Base-by-base conservation (phyloP, 2,329 filamentous ascomycete genomes). In the Penicillium sp. region DNA sequence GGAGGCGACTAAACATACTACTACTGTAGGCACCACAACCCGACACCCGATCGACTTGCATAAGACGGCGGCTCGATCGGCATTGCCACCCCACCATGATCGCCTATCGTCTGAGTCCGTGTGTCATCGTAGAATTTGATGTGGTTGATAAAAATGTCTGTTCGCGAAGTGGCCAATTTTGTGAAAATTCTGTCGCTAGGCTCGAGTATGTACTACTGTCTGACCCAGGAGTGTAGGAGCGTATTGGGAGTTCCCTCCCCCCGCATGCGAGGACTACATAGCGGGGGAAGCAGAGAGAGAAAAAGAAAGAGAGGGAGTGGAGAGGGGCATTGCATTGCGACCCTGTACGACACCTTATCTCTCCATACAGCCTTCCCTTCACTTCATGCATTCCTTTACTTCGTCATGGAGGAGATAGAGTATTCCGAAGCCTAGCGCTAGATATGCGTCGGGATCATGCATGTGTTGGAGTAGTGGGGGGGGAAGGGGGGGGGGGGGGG, bases 51-150 rank as follows among this genome's bases (percentile, higher is more conserved):
- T 49, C 8, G 45, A 49, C 15, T 17, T 30, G 45, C 45, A 49
- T 26, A 22, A 30, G 45, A 30, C n/a, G 28, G 30, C 30, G n/a
- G 49, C 30, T 51, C 17, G 49, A 51, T 51, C 49, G 28, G 49
- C 10, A 51, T 51, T 19, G 49, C 30, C 49, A 51, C 49, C 30
- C 30, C 49, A 35, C 49, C 49, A 22, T 49, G 26, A 30, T 49
- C 45, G 45, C 7, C 44, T 47, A 30, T 49, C 45, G 40, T 44
- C 24, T 19, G 44, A 19, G 28, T 35, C 24, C 22, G 26, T 49
- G 26, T 81, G 8, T 83, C 78, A 47, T 84, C 83, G 53, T 81
- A 76, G 64, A 82, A 82, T 58, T 84, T 77, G 60, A 90, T 83
- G 62, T 83, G 82, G 68, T 84, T 85, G 72, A 83, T 86, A 26